Evolutionary conservation across 305 asterid genomes (phyloP).

Genomic region (Solanum hybrid): DNA sequence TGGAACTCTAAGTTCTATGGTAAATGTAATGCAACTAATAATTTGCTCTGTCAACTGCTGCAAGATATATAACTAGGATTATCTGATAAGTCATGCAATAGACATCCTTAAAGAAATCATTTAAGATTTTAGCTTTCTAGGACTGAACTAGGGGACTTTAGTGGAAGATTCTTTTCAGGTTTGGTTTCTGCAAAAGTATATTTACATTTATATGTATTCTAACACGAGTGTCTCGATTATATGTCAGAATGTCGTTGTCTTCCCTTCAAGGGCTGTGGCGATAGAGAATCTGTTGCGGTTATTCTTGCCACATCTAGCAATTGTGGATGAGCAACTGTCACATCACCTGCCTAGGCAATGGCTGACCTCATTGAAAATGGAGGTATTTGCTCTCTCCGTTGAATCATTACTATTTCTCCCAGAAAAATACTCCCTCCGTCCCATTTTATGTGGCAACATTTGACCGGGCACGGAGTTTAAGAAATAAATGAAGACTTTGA

Average conservation of each 20-base stretch:
- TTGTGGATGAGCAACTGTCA: slow-evolving; percentile 78
- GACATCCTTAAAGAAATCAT: not conserved
- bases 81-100: not conserved
- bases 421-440: not conserved
- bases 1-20: not conserved
- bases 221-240: slow-evolving; percentile 10
- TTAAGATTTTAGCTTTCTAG: not conserved
- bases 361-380: slow-evolving; percentile 69
- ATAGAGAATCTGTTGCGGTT: slow-evolving; percentile 80
- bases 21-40: not conserved
- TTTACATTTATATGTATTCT: slow-evolving; percentile 3
- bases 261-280: slow-evolving; percentile 86
- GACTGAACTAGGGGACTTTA: not conserved
- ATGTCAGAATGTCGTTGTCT: slow-evolving; percentile 65
- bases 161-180: not conserved
- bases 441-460: too few species aligned
- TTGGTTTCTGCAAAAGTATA: not conserved
- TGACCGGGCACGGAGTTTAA: too few species aligned
- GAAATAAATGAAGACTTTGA: too few species aligned
- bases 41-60: not conserved
- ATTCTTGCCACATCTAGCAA: slow-evolving; percentile 85
- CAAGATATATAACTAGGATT: not conserved
- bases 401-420: not conserved
- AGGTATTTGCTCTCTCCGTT: slow-evolving; percentile 32
- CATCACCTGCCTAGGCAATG: slow-evolving; percentile 77